Evolutionary conservation across 2,329 filamentous ascomycete species (phyloP).

Genomic region (Tolypocladium tundrense): DNA sequence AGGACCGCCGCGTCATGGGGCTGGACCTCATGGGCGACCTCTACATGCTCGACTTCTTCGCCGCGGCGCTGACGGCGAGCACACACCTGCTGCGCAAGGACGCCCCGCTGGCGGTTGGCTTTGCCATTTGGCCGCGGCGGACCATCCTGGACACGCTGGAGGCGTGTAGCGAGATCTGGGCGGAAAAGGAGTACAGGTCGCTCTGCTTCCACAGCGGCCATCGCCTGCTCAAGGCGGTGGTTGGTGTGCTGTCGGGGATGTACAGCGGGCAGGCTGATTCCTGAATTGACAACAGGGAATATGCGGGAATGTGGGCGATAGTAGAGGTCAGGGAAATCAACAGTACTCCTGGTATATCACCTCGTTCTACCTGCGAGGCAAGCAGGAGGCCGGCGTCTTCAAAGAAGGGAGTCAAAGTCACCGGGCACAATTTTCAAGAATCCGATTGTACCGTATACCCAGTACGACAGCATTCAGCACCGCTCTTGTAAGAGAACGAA

Average conservation of each 20-base stretch:
- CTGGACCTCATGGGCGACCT: background rate
- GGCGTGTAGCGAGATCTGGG: constrained; percentile 4
- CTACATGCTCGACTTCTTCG: constrained; percentile 6
- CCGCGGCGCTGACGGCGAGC: constrained; percentile 3
- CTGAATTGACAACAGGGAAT: background rate
- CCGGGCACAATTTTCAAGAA: background rate
- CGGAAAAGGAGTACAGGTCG: background rate
- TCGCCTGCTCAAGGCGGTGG: background rate
- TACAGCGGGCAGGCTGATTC: background rate
- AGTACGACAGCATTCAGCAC: too few relatives aligned
- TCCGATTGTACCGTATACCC: background rate
- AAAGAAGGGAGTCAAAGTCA: background rate
- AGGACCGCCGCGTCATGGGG: background rate
- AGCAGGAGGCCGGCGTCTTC: background rate
- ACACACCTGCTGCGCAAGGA: constrained; percentile 5
- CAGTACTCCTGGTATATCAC: background rate
- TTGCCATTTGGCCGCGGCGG: constrained; percentile 3
- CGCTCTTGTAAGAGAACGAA: too few relatives aligned
- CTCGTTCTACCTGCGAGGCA: too few relatives aligned
- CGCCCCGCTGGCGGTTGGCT: constrained; percentile 3
- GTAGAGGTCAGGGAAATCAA: too few relatives aligned
- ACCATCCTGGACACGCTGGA: constrained; percentile 6
- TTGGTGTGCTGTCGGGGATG: background rate
- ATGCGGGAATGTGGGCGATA: too few relatives aligned
- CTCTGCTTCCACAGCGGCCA: constrained; percentile 2